These are phyloP conservation scores for Kluyveromyces siamensis DNA, from an alignment of 805 yeast species.

Conservation along the genomic window DNA sequence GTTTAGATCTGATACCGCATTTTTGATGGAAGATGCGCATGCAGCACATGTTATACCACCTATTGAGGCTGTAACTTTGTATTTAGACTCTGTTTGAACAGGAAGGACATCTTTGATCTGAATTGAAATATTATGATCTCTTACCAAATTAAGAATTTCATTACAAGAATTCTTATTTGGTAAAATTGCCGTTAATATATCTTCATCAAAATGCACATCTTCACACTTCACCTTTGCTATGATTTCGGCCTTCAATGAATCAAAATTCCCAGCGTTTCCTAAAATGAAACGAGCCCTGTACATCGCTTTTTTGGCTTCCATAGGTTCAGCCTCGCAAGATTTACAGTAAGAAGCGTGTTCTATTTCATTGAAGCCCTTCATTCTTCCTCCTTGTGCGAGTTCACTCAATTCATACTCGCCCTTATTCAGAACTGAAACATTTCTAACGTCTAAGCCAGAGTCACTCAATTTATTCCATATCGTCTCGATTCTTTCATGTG, in stretches of 20 bases:
- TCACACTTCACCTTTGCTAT: not conserved
- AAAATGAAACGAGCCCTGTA: not conserved
- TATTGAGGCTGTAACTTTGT: slow-evolving; percentile 48
- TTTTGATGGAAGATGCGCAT: slow-evolving; percentile 49
- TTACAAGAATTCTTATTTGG: slow-evolving; percentile 4
- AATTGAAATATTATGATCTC: slow-evolving; percentile 40
- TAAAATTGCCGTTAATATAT: not conserved
- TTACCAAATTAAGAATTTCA: slow-evolving; percentile 37
- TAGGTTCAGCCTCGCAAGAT: slow-evolving; percentile 13
- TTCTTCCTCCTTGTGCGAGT: not conserved
- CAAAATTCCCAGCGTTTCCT: not conserved
- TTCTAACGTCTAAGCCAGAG: slow-evolving; percentile 8
- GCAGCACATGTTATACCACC: slow-evolving; percentile 74
- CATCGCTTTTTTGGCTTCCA: not conserved
- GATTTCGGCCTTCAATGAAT: not conserved
- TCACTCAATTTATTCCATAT: slow-evolving; percentile 7
- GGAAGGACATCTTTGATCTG: slow-evolving; percentile 52
- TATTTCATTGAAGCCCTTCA: not conserved
- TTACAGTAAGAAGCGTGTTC: not conserved
- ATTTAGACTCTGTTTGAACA: slow-evolving; percentile 38
- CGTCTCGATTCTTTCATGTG: slow-evolving; percentile 4
- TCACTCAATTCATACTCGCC: slow-evolving; percentile 8
- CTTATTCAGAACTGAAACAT: slow-evolving; percentile 7
- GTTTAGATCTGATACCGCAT: slow-evolving; percentile 37
- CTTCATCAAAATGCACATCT: not conserved